Conservation (phyloP, 495 filamentous ascomycete genomes). For the Hypoxylon lienhwacheense region DNA sequence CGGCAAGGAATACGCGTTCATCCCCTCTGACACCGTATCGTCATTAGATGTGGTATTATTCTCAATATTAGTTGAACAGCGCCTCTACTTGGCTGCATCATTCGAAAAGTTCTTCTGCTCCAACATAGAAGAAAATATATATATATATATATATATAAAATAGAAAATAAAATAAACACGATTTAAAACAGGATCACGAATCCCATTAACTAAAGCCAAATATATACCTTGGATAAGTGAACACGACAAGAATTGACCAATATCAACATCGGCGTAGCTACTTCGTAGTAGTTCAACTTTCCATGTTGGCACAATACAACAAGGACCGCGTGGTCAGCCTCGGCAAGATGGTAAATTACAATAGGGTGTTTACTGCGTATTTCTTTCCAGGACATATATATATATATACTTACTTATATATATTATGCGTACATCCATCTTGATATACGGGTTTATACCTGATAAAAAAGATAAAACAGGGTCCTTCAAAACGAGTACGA, state of each 20-base stretch:
- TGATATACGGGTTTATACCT: too few species aligned
- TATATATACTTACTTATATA: too few species aligned
- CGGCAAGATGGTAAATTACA: constrained; percentile 30
- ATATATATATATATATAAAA: too few species aligned
- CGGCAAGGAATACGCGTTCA: neutral
- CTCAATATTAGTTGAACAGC: neutral
- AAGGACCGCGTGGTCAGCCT: constrained; percentile 26
- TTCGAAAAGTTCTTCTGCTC: neutral
- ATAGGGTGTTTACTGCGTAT: too few species aligned
- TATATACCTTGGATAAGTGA: too few species aligned
- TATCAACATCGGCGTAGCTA: neutral
- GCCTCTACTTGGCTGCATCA: neutral
- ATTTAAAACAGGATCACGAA: too few species aligned
- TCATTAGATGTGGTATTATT: too few species aligned
- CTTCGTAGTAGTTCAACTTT: neutral
- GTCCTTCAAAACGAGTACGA: constrained; percentile 6
- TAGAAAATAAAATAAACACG: too few species aligned
- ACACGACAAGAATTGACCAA: neutral
- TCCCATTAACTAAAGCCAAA: too few species aligned
- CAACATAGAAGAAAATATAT: too few species aligned
- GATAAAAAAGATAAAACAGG: constrained; percentile 8
- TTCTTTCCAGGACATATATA: too few species aligned
- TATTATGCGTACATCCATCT: too few species aligned
- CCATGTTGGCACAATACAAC: constrained; percentile 26
- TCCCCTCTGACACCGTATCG: neutral